phyloP scores from a whole-genome alignment of 2,329 filamentous ascomycete species.

The Botryosphaeria dothidea region DNA sequence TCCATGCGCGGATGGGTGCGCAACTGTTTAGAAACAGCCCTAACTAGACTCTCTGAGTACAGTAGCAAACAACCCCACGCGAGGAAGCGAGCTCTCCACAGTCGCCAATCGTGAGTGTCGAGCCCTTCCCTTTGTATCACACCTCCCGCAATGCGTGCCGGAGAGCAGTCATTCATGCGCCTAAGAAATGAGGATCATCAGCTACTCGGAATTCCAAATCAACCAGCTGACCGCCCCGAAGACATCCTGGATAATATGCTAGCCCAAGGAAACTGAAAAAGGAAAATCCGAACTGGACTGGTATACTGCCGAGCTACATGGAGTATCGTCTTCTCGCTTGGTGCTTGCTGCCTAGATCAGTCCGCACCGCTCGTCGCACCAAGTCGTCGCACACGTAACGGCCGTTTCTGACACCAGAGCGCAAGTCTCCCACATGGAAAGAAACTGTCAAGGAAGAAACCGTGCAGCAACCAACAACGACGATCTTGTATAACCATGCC shows the following conservation, averaged over 20 bases:
- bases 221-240: not conserved
- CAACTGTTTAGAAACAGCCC: slow-evolving; percentile 1
- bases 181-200: slow-evolving; percentile 11
- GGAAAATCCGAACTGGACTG: slow-evolving; percentile 1
- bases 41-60: not conserved
- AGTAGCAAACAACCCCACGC: slow-evolving; percentile 4
- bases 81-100: not conserved
- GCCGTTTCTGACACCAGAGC: not conserved
- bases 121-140: not conserved
- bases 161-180: not conserved
- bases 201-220: slow-evolving; percentile 2
- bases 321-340: not conserved
- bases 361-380: not conserved
- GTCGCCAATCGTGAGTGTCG: not conserved
- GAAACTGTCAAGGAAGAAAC: not conserved
- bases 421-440: not conserved
- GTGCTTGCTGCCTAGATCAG: not conserved
- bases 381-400: not conserved
- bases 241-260: not conserved
- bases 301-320: slow-evolving; percentile 9
- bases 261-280: not conserved
- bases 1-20: not conserved
- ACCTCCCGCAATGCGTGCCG: not conserved
- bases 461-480: not conserved
- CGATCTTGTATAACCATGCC: slow-evolving; percentile 4